These are phyloP conservation scores for Yamadazyma atmosphaerica DNA, from an alignment of 1,139 yeast genomes.

Conservation along the genomic window DNA sequence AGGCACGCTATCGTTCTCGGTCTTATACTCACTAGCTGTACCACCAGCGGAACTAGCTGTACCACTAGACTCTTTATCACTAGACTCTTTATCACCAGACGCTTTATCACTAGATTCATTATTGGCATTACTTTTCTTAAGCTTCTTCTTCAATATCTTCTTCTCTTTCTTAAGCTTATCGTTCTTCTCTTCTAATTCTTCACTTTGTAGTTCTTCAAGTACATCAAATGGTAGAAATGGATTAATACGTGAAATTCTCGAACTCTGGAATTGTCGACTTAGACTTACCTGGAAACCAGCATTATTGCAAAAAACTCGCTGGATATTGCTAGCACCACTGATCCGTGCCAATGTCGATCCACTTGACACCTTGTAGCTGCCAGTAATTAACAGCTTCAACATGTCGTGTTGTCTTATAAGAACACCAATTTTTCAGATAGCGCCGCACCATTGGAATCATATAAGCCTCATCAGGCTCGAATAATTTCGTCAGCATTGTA, in stretches of 20 bases:
- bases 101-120: constrained; percentile 4
- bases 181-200: constrained; percentile 30
- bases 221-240: constrained; percentile 35
- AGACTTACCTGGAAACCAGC: neutral
- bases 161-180: constrained; percentile 26
- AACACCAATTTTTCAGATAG: too few species aligned
- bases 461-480: neutral
- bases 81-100: too few species aligned
- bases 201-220: constrained; percentile 29
- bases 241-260: constrained; percentile 17
- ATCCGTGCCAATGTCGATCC: too few species aligned
- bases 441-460: too few species aligned
- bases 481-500: too few species aligned
- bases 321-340: too few species aligned
- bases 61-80: too few species aligned
- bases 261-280: neutral
- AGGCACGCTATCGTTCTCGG: constrained; percentile 20
- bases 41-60: too few species aligned
- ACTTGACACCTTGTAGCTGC: neutral
- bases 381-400: too few species aligned
- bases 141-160: constrained; percentile 23
- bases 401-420: too few species aligned
- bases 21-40: constrained; percentile 10
- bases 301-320: neutral
- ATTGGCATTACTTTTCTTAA: constrained; percentile 16